Base-by-base conservation (phyloP, 352 stramenopile genomes). In the Detonula confervacea region DNA sequence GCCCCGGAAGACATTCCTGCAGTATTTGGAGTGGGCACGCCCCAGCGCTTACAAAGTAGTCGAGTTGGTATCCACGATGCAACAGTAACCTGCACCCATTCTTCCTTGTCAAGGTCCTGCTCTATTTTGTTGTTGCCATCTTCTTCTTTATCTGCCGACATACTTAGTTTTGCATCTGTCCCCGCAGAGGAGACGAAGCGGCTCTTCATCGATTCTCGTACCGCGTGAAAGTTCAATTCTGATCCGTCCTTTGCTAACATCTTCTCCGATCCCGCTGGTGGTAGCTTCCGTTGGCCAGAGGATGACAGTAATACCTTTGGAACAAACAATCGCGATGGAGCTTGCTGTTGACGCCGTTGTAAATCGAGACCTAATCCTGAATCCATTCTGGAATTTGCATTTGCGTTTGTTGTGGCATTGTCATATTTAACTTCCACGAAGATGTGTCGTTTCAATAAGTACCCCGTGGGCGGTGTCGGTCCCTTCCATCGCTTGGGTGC, bases 31-130 rank as follows among this genome's bases (percentile, higher is more conserved):
- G 83, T 24, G n/a, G 75, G 67, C 35, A 93, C 73, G 27, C 71
- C 65, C 66, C 89, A 87, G 39, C 88, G 73, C 69, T 93, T 93
- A 51, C 88, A 91, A n/a, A 93, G 44, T 16, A 93, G 73, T 18
- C 73, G 70, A 46, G 76, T 51, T 42, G 86, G 86, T 16, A 77
- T 14, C 82, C 90, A 93, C 8, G 63, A 30, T 11, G 61, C 27
- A 30, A 77, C 67, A 18, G 64, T 83, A 1, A 83, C 63, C 9
- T 64, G 6, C 42, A 90, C 52, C 39, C 54, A 73, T 69, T 83
- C 71, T 22, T 77, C 60, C n/a, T 54, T 65, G 22, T 79, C 66
- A 37, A 55, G 0, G 18, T 79, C 27, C 11, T 64, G n/a, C 14
- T n/a, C n/a, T n/a, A n/a, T n/a, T n/a, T n/a, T n/a, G n/a, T 62